These are phyloP conservation scores for Dichotomopilus funicola DNA, from an alignment of 2,329 filamentous ascomycete genomes.

Conservation along the genomic window DNA sequence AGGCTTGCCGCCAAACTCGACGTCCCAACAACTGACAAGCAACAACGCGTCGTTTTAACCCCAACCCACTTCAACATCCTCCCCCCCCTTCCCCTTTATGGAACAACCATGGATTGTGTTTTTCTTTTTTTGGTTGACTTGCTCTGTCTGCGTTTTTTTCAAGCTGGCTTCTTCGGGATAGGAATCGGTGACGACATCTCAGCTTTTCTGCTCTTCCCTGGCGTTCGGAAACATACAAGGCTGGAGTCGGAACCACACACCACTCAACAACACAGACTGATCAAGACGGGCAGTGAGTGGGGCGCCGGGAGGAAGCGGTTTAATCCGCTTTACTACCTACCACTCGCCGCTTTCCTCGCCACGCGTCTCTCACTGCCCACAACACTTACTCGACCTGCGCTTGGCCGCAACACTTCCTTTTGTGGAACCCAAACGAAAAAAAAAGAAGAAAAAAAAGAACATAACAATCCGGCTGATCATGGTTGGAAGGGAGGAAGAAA, in stretches of 20 bases:
- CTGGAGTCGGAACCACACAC: constrained; percentile 16
- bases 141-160: constrained; percentile 17
- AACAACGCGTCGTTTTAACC: constrained; percentile 17
- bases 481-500: constrained; percentile 12
- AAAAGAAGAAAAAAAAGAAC: background rate
- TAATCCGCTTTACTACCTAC: background rate
- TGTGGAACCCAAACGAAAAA: constrained; percentile 4
- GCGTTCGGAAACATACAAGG: constrained; percentile 16
- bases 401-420: constrained; percentile 18
- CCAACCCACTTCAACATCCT: constrained; percentile 10
- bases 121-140: constrained; percentile 5
- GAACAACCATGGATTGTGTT: constrained; percentile 21
- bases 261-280: constrained; percentile 20
- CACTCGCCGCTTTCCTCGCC: background rate
- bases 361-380: constrained; percentile 1
- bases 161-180: constrained; percentile 13
- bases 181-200: constrained; percentile 16
- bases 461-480: constrained; percentile 17
- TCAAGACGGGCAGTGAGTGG: constrained; percentile 9
- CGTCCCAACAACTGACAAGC: constrained; percentile 17
- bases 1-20: constrained; percentile 14
- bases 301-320: background rate
- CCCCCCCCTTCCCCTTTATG: constrained; percentile 1
- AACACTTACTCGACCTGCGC: constrained; percentile 18
- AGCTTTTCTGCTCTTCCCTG: constrained; percentile 20